These are phyloP conservation scores for Warburgia ugandensis DNA, from an alignment of 164 flowering plant species.

Conservation along the genomic window DNA sequence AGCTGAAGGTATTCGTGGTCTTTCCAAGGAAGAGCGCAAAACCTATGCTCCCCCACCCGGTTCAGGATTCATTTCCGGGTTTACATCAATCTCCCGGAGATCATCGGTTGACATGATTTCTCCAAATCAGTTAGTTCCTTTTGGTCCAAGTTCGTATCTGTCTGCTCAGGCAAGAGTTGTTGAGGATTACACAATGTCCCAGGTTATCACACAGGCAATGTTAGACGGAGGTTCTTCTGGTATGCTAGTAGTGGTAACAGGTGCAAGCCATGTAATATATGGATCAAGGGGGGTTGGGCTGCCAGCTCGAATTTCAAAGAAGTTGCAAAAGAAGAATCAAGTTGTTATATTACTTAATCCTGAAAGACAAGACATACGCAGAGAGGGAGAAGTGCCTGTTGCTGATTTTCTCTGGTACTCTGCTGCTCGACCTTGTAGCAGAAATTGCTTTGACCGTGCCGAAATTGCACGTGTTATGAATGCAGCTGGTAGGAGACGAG, in stretches of 20 bases:
- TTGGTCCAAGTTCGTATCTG: constrained; percentile 86
- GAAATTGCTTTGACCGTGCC: constrained; percentile 96
- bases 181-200: constrained; percentile 89
- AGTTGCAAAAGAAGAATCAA: constrained; percentile 84
- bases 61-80: constrained; percentile 86
- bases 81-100: constrained; percentile 56
- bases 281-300: constrained; percentile 89
- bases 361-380: constrained; percentile 76
- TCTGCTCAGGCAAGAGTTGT: constrained; percentile 81
- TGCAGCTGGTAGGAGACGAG: constrained; percentile 92
- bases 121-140: constrained; percentile 44
- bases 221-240: constrained; percentile 55
- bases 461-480: constrained; percentile 97
- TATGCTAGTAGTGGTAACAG: constrained; percentile 83
- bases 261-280: constrained; percentile 82
- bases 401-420: constrained; percentile 99
- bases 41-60: constrained; percentile 88
- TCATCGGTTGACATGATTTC: constrained; percentile 41
- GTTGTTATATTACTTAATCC: constrained; percentile 83
- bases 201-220: constrained; percentile 51
- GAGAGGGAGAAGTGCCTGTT: constrained; percentile 91
- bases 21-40: constrained; percentile 69
- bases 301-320: constrained; percentile 90
- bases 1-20: constrained; percentile 88
- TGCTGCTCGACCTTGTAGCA: constrained; percentile 87